Evolutionary conservation across 2,329 filamentous ascomycete species (phyloP).

Genomic region (Microdochium paspali): DNA sequence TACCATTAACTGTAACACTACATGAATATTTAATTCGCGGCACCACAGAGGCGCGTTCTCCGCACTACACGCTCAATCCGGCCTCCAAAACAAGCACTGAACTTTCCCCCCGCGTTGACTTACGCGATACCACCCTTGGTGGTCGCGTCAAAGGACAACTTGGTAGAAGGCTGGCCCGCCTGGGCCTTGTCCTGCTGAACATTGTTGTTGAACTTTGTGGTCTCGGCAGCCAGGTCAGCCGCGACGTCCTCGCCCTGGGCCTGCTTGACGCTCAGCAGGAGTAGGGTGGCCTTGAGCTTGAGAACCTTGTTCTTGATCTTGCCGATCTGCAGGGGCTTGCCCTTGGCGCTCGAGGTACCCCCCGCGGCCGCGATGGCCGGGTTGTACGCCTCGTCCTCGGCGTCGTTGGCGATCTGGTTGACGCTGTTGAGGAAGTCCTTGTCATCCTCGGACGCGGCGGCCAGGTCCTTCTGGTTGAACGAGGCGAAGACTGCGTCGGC

Average conservation of each 20-base stretch:
- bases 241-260: conserved; percentile 39
- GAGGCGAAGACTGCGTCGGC: conserved; percentile 28
- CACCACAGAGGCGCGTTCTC: too few species aligned
- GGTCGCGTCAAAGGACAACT: conserved; percentile 23
- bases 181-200: conserved; percentile 34
- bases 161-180: conserved; percentile 34
- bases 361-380: conserved; percentile 37
- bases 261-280: conserved; percentile 38
- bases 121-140: conserved; percentile 3
- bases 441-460: conserved; percentile 34
- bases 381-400: conserved; percentile 44
- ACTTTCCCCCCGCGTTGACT: too few species aligned
- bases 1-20: too few species aligned
- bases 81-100: too few species aligned
- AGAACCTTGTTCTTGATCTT: conserved; percentile 54
- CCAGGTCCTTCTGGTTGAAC: conserved; percentile 27
- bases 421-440: conserved; percentile 38
- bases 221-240: conserved; percentile 32
- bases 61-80: too few species aligned
- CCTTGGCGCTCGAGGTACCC: conserved; percentile 32
- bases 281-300: conserved; percentile 42
- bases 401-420: conserved; percentile 42
- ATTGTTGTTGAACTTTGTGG: conserved; percentile 44
- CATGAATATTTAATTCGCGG: too few species aligned
- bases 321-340: conserved; percentile 38